Base-by-base conservation (phyloP, 768 basidiomycete species). In the Amylocystis lapponica region DNA sequence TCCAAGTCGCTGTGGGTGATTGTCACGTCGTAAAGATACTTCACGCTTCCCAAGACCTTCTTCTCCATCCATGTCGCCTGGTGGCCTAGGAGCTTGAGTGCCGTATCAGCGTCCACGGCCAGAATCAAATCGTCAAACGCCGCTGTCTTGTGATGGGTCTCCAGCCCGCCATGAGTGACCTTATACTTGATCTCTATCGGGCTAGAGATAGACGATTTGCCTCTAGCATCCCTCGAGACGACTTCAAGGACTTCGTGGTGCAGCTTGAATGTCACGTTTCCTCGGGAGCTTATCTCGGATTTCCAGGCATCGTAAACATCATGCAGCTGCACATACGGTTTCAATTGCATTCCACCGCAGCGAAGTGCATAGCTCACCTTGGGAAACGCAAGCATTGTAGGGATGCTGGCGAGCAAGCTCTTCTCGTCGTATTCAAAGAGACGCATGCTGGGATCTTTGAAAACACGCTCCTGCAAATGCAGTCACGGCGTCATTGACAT, bases 1-100 rank as follows among this genome's bases (percentile, higher is more conserved):
- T 60, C 58, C 2, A 66, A 45, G 40, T 76, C 72, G 29, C 60
- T 66, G 49, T 78, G 77, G 2, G 75, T 77, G 25, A 76, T 71
- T 1, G 70, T 72, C n/a, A 72, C 57, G 39, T 75, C 69, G 58
- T 66, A 65, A 10, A 70, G 59, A 43, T 71, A 70, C 59, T 69
- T 73, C 33, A 73, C 68, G 31, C 53, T 62, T 11, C 72, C 70
- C 38, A 74, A 55, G 4, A 74, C 66, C 20, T 47, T 53, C 44
- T 55, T 63, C 52, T 76, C 73, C 33, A 64, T 48, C 53, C 56
- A 63, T 2, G 60, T 59, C 11, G 69, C 68, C 27, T 64, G 48
- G 41, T 61, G 63, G 16, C 68, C 69, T 8, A 75, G 58, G 0
- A 74, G 49, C 33, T 65, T 61, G 50, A 70, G 64, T 14, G 66